These are phyloP conservation scores for Rhodotorula kratochvilovae DNA, from an alignment of 768 basidiomycete genomes.

Conservation along the genomic window DNA sequence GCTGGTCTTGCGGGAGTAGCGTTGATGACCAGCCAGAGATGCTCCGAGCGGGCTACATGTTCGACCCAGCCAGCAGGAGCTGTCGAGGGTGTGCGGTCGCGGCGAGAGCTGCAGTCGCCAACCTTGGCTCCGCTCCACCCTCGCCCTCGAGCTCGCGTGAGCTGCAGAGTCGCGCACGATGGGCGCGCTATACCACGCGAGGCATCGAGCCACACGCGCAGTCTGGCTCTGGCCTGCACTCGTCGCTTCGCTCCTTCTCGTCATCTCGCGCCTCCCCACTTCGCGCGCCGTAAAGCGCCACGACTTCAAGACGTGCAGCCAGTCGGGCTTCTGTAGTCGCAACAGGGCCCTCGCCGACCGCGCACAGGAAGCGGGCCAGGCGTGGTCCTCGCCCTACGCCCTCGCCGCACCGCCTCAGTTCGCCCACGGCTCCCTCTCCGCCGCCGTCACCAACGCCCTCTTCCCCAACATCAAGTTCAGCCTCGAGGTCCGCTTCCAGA, in stretches of 20 bases:
- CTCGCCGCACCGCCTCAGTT: slow-evolving; percentile 56
- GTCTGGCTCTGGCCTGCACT: neutral
- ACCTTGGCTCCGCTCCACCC: too few relatives aligned
- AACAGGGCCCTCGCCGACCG: slow-evolving; percentile 77
- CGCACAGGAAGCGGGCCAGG: slow-evolving; percentile 56
- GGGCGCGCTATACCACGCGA: neutral
- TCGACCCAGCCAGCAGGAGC: too few relatives aligned
- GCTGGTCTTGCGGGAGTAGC: too few relatives aligned
- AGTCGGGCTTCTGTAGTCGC: slow-evolving; percentile 89
- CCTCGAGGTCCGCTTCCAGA: slow-evolving; percentile 75
- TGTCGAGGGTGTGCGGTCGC: too few relatives aligned
- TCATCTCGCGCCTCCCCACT: neutral
- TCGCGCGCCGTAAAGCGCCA: slow-evolving; percentile 52
- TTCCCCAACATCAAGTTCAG: slow-evolving; percentile 79
- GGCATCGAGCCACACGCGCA: neutral
- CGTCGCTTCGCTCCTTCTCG: neutral
- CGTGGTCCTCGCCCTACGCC: slow-evolving; percentile 84
- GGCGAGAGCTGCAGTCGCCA: too few relatives aligned
- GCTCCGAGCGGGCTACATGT: too few relatives aligned
- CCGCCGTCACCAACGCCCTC: slow-evolving; percentile 69
- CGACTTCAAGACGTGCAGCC: slow-evolving; percentile 93
- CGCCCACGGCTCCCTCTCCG: slow-evolving; percentile 62
- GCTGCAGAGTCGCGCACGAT: neutral
- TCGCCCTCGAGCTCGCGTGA: too few relatives aligned
- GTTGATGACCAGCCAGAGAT: too few relatives aligned